These are phyloP conservation scores for Neoascochyta sp. DNA, from an alignment of 2,329 filamentous ascomycete species.

Conservation along the genomic window DNA sequence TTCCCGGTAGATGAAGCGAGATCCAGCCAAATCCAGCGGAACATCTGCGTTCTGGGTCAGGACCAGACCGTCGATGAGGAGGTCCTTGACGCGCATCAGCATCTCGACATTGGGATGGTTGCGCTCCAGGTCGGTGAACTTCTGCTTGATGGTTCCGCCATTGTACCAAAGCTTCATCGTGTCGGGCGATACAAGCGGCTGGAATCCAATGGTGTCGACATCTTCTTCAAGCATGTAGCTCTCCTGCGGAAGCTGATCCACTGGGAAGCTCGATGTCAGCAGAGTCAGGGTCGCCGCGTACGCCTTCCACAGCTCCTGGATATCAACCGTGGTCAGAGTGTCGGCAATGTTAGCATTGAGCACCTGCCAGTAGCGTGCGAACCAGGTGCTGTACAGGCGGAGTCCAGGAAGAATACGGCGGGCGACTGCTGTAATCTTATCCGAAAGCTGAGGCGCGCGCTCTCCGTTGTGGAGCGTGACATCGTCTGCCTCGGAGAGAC, in stretches of 20 bases:
- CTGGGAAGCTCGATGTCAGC: constrained; percentile 57
- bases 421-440: constrained; percentile 57
- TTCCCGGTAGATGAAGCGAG: constrained; percentile 53
- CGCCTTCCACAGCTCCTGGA: constrained; percentile 61
- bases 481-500: constrained; percentile 47
- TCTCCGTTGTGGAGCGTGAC: constrained; percentile 43
- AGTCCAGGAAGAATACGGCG: constrained; percentile 61
- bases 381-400: constrained; percentile 66
- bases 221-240: constrained; percentile 67
- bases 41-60: constrained; percentile 52
- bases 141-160: constrained; percentile 48
- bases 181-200: constrained; percentile 53
- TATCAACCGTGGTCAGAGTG: constrained; percentile 53
- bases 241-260: constrained; percentile 53
- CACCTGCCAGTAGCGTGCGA: constrained; percentile 54
- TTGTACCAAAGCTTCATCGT: constrained; percentile 53
- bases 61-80: constrained; percentile 59
- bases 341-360: constrained; percentile 55
- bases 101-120: constrained; percentile 61
- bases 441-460: constrained; percentile 37
- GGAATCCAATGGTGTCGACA: constrained; percentile 62
- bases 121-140: constrained; percentile 52
- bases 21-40: constrained; percentile 47
- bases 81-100: constrained; percentile 61
- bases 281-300: constrained; percentile 62